A percentile compares a stretch with the other conserved stretches of the same genome.
Conservation (phyloP, 2,329 filamentous ascomycete species). For the Emmonsiellopsis sp. region DNA sequence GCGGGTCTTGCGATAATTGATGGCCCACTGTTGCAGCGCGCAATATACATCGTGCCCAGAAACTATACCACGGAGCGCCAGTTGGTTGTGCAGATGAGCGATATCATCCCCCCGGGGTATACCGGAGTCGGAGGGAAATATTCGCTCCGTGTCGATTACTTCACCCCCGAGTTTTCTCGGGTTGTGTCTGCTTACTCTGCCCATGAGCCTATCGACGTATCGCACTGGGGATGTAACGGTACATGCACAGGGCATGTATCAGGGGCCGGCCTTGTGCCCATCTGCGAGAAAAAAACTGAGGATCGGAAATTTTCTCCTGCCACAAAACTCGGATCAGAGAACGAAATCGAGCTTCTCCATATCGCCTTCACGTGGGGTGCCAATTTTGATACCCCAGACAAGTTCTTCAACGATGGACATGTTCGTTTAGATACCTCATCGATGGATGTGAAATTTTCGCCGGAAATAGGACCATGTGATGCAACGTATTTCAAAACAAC, state of each 20-base stretch:
- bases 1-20: neutral
- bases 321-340: neutral
- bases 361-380: neutral
- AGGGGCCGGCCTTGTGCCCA: neutral
- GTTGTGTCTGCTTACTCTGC: neutral
- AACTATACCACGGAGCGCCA: neutral
- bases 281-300: neutral
- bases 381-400: neutral
- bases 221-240: neutral
- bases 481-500: neutral
- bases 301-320: neutral
- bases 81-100: neutral
- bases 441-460: neutral
- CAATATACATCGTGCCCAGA: neutral
- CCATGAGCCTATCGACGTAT: neutral
- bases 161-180: neutral
- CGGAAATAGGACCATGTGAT: neutral
- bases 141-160: neutral
- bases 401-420: neutral
- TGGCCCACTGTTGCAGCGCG: neutral
- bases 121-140: neutral
- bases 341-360: neutral
- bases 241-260: neutral
- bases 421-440: neutral
- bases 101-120: neutral